Conservation (phyloP, 768 basidiomycete species). For the Amanita thiersii region DNA sequence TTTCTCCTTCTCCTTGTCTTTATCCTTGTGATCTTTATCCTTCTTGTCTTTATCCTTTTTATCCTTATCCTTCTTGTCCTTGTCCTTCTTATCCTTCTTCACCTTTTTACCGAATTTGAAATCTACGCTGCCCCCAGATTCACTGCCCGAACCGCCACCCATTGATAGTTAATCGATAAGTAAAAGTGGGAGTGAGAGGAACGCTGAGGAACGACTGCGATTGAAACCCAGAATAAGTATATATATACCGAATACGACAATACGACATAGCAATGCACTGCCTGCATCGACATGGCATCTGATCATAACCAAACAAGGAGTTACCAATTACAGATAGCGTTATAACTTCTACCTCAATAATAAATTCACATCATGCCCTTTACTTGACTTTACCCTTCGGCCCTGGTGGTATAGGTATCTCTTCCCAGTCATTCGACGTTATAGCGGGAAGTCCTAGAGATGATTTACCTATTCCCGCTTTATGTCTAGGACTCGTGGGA, state of each 20-base stretch:
- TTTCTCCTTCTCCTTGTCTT: constrained; percentile 4
- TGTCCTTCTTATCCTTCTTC: constrained; percentile 16
- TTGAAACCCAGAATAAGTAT: no score
- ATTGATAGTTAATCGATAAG: neutral
- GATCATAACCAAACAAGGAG: no score
- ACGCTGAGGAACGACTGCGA: neutral
- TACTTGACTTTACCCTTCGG: constrained; percentile 13
- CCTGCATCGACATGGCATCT: no score
- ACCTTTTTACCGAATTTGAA: neutral
- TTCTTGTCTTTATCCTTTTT: constrained; percentile 13
- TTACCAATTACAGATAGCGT: no score
- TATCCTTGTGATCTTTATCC: constrained; percentile 11
- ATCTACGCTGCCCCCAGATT: constrained; percentile 1
- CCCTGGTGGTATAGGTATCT: constrained; percentile 36
- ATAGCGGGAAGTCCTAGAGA: constrained; percentile 36
- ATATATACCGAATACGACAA: no score
- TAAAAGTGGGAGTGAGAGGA: neutral
- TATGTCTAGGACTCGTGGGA: neutral
- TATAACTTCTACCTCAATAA: no score
- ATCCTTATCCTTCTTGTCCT: constrained; percentile 19
- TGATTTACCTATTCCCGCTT: constrained; percentile 13
- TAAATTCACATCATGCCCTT: no score
- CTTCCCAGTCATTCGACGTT: constrained; percentile 47
- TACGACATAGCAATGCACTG: no score
- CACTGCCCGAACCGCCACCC: constrained; percentile 1